A percentile compares a stretch with the other conserved stretches of the same genome.
Conservation (phyloP, 495 filamentous ascomycete genomes). For the Pyrenula massariospora region DNA sequence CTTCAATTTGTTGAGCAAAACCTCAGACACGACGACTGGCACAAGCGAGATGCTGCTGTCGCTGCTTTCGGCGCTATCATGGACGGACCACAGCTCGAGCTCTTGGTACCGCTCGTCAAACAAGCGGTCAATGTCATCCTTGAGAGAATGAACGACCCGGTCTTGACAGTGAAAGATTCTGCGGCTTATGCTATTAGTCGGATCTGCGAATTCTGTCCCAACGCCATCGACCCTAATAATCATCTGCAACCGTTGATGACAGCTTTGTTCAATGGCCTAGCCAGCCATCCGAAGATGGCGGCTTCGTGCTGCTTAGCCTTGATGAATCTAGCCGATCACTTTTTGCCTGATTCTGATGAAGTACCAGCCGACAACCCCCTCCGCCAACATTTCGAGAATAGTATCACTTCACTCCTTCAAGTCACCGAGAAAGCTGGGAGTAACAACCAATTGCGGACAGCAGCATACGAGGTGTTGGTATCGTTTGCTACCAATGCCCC, state of each 20-base stretch:
- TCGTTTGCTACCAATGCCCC: slow-evolving; percentile 84
- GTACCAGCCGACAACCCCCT: slow-evolving; percentile 68
- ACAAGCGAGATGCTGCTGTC: slow-evolving; percentile 83
- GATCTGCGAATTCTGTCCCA: slow-evolving; percentile 82
- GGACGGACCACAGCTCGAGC: slow-evolving; percentile 88
- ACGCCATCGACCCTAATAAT: slow-evolving; percentile 70
- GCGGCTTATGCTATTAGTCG: slow-evolving; percentile 92
- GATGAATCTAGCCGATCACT: slow-evolving; percentile 96
- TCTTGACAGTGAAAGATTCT: slow-evolving; percentile 89
- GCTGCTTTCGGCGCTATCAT: slow-evolving; percentile 98
- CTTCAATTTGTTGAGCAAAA: slow-evolving; percentile 84
- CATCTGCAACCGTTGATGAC: slow-evolving; percentile 75
- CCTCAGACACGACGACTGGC: slow-evolving; percentile 85
- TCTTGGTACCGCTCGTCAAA: slow-evolving; percentile 84
- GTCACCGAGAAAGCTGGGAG: slow-evolving; percentile 65
- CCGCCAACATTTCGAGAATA: slow-evolving; percentile 85
- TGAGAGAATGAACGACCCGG: slow-evolving; percentile 88
- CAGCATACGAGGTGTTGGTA: slow-evolving; percentile 95
- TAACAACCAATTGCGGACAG: slow-evolving; percentile 92
- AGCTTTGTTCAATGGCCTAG: slow-evolving; percentile 79
- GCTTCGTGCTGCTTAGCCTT: slow-evolving; percentile 97
- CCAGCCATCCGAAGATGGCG: slow-evolving; percentile 92
- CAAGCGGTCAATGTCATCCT: slow-evolving; percentile 84
- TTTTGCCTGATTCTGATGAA: slow-evolving; percentile 43
- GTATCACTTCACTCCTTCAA: slow-evolving; percentile 70